Percentiles rank a stretch among this genome's conserved stretches.
Evolutionary conservation across 1,284 basidiomycete genomes (phyloP).

Genomic region (Pseudozyma sp.): DNA sequence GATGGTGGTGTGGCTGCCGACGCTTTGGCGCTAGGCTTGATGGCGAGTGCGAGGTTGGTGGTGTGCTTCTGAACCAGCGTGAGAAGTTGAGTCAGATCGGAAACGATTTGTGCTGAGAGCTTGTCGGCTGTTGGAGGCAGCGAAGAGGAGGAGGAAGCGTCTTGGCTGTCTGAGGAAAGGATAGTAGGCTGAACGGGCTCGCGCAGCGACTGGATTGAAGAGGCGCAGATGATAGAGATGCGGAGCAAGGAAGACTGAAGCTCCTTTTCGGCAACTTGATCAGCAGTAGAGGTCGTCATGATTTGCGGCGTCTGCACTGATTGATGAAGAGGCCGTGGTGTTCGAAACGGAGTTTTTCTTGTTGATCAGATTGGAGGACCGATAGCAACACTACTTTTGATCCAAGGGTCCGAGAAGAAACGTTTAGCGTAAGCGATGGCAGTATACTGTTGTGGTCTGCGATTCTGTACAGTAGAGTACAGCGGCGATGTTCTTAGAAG

Average conservation of each 20-base stretch:
- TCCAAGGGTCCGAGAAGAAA: too few relatives aligned
- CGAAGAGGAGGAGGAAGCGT: conserved; percentile 14
- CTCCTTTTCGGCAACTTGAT: conserved; percentile 33
- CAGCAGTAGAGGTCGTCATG: conserved; percentile 6
- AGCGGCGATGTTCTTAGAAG: background rate
- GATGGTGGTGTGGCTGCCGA: conserved; percentile 5
- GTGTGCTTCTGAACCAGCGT: conserved; percentile 50
- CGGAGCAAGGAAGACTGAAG: conserved; percentile 60
- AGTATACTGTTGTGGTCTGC: background rate
- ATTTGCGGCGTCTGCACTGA: background rate
- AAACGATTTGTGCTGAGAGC: conserved; percentile 49
- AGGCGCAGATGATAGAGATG: conserved; percentile 60
- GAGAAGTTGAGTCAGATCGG: conserved; percentile 48
- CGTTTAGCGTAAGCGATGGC: too few relatives aligned
- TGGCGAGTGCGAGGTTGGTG: conserved; percentile 54
- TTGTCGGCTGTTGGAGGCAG: conserved; percentile 24
- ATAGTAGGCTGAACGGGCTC: conserved; percentile 46
- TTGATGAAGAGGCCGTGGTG: background rate
- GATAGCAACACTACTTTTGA: background rate
- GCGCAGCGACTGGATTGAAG: conserved; percentile 55
- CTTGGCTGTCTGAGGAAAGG: conserved; percentile 11
- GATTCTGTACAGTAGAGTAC: too few relatives aligned
- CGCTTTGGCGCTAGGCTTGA: conserved; percentile 42
- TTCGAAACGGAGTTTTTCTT: background rate
- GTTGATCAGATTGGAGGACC: background rate